These are phyloP conservation scores for Pterothamnion heteromorphum DNA, from an alignment of 31 red algal species.

Conservation along the genomic window DNA sequence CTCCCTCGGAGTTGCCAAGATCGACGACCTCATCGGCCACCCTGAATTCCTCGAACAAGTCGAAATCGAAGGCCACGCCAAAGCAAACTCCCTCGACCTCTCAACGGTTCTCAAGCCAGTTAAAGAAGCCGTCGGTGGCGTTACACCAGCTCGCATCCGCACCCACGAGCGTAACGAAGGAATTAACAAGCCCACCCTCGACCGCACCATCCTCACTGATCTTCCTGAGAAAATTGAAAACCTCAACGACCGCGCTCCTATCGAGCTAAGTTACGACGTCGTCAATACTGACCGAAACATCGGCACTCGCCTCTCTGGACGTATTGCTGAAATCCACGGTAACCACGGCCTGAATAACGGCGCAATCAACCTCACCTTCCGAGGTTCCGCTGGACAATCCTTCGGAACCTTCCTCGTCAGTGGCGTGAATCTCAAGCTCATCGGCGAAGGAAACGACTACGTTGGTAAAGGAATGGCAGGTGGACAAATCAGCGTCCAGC, in stretches of 20 bases:
- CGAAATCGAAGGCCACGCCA: not conserved
- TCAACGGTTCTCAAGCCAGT: no score
- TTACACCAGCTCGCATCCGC: not conserved
- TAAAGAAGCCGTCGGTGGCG: not conserved
- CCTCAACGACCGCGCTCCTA: not conserved
- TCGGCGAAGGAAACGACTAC: constrained; percentile 48
- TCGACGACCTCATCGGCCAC: constrained; percentile 21
- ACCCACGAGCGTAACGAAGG: not conserved
- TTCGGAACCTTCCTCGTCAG: constrained; percentile 31
- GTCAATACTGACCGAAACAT: constrained; percentile 17
- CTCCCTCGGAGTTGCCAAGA: not conserved
- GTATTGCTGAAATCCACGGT: constrained; percentile 20
- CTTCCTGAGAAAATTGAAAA: not conserved
- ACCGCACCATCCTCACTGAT: not conserved
- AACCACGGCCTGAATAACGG: constrained; percentile 24
- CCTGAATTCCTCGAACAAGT: not conserved
- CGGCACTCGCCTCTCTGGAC: constrained; percentile 21
- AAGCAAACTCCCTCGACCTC: not conserved
- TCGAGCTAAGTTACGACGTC: not conserved
- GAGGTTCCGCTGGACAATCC: constrained; percentile 37
- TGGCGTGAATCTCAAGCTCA: constrained; percentile 31
- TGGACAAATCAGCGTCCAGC: constrained; percentile 40
- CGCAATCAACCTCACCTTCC: not conserved
- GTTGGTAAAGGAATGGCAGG: constrained; percentile 52
- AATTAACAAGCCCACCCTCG: not conserved